Percentiles rank a stretch among this genome's conserved stretches.
Evolutionary conservation across 331 rosid species (phyloP).

Genomic region (Prunus yedoensis): DNA sequence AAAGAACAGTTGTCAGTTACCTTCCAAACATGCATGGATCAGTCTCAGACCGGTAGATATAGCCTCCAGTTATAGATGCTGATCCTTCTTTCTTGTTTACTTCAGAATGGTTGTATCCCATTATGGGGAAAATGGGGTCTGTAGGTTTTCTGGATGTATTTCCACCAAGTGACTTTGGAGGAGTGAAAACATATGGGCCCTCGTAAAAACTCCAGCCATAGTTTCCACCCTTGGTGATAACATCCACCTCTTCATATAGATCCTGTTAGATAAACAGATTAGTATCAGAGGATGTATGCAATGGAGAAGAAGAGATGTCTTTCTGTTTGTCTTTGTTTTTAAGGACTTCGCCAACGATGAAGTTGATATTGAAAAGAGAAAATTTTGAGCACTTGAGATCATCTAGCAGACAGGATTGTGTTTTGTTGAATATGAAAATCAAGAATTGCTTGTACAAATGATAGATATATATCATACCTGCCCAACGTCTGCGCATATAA

Average conservation of each 20-base stretch:
- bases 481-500: slow-evolving; percentile 79
- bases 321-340: no score
- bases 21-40: slow-evolving; percentile 95
- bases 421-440: neutral
- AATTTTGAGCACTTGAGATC: neutral
- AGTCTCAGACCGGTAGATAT: slow-evolving; percentile 67
- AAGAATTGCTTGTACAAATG: neutral
- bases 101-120: slow-evolving; percentile 77
- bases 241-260: slow-evolving; percentile 77
- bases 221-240: slow-evolving; percentile 87
- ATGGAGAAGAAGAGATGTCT: neutral
- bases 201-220: slow-evolving; percentile 91
- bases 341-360: no score
- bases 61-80: slow-evolving; percentile 81
- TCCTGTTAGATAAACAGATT: slow-evolving; percentile 45
- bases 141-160: slow-evolving; percentile 52
- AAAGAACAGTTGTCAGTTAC: slow-evolving; percentile 29
- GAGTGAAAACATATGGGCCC: slow-evolving; percentile 54
- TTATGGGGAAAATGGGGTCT: slow-evolving; percentile 57
- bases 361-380: neutral
- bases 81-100: slow-evolving; percentile 67
- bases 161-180: slow-evolving; percentile 49
- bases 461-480: slow-evolving; percentile 50
- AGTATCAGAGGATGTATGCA: slow-evolving; percentile 6
- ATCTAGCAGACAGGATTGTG: neutral